A percentile compares a stretch with the other conserved stretches of the same genome.
Evolutionary conservation across 164 flowering plant genomes (phyloP).

Genomic region (Cinnamomum chago): DNA sequence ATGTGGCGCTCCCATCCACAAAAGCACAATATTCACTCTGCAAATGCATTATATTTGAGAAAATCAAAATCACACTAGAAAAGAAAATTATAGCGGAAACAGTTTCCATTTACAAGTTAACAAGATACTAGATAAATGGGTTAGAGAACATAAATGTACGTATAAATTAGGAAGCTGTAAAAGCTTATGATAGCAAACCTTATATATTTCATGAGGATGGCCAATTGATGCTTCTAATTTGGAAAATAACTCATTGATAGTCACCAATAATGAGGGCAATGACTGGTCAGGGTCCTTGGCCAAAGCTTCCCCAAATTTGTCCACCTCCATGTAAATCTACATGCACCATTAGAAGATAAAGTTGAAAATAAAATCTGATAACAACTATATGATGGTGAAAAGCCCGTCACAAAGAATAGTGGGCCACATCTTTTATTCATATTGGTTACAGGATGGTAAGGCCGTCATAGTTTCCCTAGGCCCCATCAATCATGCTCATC

Average conservation of each 20-base stretch:
- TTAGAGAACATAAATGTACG: background rate
- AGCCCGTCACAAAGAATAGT: background rate
- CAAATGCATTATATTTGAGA: slow-evolving; percentile 17
- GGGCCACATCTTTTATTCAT: too few relatives aligned
- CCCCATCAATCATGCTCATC: too few relatives aligned
- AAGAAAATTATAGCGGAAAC: background rate
- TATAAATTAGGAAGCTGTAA: background rate
- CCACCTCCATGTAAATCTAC: slow-evolving; percentile 75
- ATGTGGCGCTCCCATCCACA: slow-evolving; percentile 41
- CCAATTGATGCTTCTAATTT: slow-evolving; percentile 62
- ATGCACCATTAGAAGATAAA: background rate
- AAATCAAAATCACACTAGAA: background rate
- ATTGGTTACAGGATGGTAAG: too few relatives aligned
- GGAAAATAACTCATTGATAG: slow-evolving; percentile 56
- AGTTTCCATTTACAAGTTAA: background rate
- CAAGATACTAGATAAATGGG: background rate
- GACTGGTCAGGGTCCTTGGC: slow-evolving; percentile 58
- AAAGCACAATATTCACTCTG: slow-evolving; percentile 52
- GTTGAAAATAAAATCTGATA: background rate
- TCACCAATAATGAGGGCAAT: slow-evolving; percentile 47
- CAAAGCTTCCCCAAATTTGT: slow-evolving; percentile 55
- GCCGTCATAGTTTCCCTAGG: too few relatives aligned
- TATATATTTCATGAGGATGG: slow-evolving; percentile 34
- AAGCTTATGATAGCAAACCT: slow-evolving; percentile 32
- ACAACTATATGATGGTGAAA: background rate